Conservation (phyloP, 2,329 filamentous ascomycete genomes). For the Orbilia blumenaviensis region DNA sequence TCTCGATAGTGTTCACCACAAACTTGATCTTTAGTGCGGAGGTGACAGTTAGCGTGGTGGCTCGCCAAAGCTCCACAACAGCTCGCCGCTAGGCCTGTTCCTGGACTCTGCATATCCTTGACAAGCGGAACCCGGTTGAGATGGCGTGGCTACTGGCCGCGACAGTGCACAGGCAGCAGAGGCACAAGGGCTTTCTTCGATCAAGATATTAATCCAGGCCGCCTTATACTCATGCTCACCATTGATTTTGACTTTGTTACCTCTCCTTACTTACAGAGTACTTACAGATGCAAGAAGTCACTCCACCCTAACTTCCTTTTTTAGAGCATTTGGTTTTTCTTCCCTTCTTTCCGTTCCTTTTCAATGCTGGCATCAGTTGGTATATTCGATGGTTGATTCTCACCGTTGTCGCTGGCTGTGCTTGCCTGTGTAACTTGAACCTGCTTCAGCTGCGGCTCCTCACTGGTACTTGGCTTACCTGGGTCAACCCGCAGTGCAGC, state of each 20-base stretch:
- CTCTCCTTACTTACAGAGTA: background rate
- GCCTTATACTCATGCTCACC: conserved; percentile 4
- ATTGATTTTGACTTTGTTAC: background rate
- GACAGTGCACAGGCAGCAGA: conserved; percentile 16
- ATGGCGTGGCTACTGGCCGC: conserved; percentile 33
- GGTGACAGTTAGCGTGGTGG: conserved; percentile 14
- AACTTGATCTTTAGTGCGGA: background rate
- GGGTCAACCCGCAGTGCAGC: background rate
- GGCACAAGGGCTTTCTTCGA: conserved; percentile 20
- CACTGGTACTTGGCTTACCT: conserved; percentile 11
- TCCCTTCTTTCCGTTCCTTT: background rate
- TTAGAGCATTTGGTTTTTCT: conserved; percentile 3
- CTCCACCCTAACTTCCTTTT: conserved; percentile 3
- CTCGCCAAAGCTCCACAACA: conserved; percentile 19
- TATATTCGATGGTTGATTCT: conserved; percentile 14
- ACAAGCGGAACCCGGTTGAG: conserved; percentile 46
- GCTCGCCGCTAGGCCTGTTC: conserved; percentile 23
- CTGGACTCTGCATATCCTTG: conserved; percentile 25
- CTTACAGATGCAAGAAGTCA: conserved; percentile 17
- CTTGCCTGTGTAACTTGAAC: conserved; percentile 42
- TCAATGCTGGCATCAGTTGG: background rate
- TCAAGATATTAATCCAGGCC: conserved; percentile 37
- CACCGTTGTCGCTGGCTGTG: conserved; percentile 24
- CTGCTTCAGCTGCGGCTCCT: conserved; percentile 31
- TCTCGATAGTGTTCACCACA: conserved; percentile 25